Evolutionary conservation across 371 early-diverging fungal species (phyloP), one percentile per base, ranked within the genome.

Genomic region (Mucor indicus): DNA sequence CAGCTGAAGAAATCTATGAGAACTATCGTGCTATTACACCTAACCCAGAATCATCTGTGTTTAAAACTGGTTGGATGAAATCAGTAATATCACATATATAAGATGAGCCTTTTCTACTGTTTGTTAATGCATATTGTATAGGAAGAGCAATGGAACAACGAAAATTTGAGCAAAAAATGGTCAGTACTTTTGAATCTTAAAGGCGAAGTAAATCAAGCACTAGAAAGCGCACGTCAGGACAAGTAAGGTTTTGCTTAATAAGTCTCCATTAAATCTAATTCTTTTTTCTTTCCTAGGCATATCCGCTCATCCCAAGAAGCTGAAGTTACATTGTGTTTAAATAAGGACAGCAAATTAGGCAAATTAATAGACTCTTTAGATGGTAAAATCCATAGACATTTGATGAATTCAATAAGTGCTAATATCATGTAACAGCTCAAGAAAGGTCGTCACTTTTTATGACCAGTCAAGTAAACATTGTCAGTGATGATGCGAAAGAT

Each of bases 1-100:
- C 89, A n/a, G 87, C 84, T 2, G 90, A 91, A 54, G 91, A 92
- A 53, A 80, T 89, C 33, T 89, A 84, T 56, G 85, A 84, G 45
- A 76, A 86, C 50, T 83, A 74, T 43, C 64, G 68, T 38, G 45
- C 46, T 1, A 61, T 74, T 15, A 72, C 68, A 13, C 55, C 61
- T 1, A 38, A 45, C 0, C 76, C 82, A 1, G 68, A 75, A 51
- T 72, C 80, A 1, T 69, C 77, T 13, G 72, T 90, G 19, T 90
- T 87, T 53, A 77, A 82, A 44, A 62, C 66, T 11, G 72, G 77
- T 9, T 90, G 87, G 88, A 55, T 81, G 30, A 42, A 69, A 41
- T 49, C 70, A 15, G 79, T 75, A 62, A 45, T 63, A 9, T 9
- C 35, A 13, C n/a, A n/a, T 11, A 27, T 27, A 11, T 7, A 27